Conservation (phyloP, 768 basidiomycete genomes). For the Asterophora parasitica region DNA sequence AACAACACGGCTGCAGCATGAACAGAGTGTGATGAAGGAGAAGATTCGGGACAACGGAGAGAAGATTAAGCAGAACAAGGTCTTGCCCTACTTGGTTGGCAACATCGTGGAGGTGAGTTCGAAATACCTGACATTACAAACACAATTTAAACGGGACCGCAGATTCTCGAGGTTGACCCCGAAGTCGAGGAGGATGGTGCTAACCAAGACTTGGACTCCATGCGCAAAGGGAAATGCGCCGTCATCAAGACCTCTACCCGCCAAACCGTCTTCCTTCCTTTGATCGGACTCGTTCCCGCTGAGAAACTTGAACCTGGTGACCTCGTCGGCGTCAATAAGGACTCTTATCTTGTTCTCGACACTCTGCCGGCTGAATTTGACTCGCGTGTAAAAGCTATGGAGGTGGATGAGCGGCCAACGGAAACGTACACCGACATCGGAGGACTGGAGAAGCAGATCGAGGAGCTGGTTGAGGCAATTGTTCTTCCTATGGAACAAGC, state of each 20-base stretch:
- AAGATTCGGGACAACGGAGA: constrained; percentile 97
- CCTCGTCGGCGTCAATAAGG: constrained; percentile 98
- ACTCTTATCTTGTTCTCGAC: constrained; percentile 95
- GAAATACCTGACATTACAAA: not conserved
- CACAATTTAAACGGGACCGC: constrained; percentile 8
- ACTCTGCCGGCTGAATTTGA: constrained; percentile 96
- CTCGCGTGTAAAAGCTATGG: constrained; percentile 98
- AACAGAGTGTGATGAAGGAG: constrained; percentile 95
- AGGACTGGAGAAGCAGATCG: constrained; percentile 98
- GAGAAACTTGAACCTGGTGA: constrained; percentile 88
- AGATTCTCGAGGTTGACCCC: constrained; percentile 94
- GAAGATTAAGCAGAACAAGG: constrained; percentile 99
- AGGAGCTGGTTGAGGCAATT: constrained; percentile 96
- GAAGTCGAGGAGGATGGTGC: constrained; percentile 93
- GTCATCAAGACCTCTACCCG: constrained; percentile 99
- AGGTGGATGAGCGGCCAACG: constrained; percentile 96
- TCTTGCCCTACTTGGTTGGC: constrained; percentile 94
- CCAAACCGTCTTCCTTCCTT: constrained; percentile 96
- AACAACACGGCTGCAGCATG: constrained; percentile 85
- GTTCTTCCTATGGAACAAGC: constrained; percentile 98
- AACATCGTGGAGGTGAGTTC: constrained; percentile 89
- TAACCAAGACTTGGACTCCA: constrained; percentile 92
- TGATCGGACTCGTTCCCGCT: constrained; percentile 95
- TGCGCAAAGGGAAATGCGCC: constrained; percentile 96
- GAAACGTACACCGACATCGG: constrained; percentile 98